Evolutionary conservation across 257 asterid genomes (phyloP).

Genomic region (Plantago ovata): DNA sequence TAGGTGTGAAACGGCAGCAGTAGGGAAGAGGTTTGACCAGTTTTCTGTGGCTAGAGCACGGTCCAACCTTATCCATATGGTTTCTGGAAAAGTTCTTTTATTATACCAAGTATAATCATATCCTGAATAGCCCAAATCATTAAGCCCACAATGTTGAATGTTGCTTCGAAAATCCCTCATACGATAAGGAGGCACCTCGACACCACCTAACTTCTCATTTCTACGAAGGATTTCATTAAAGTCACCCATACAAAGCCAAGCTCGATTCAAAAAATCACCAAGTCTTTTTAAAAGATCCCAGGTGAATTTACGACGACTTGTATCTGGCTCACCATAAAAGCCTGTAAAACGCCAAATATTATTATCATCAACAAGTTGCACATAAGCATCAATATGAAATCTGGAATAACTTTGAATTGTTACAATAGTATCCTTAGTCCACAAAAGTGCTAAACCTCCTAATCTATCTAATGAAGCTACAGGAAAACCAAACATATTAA

Average conservation of each 20-base stretch:
- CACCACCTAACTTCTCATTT: background rate
- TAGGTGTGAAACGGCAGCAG: background rate
- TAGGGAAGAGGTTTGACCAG: too few species aligned
- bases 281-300: background rate
- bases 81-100: too few species aligned
- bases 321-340: background rate
- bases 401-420: background rate
- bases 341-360: background rate
- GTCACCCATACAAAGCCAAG: background rate
- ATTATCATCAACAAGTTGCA: background rate
- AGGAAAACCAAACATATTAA: background rate
- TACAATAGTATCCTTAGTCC: background rate
- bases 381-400: background rate
- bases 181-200: too few species aligned
- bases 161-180: too few species aligned
- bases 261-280: background rate
- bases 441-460: background rate
- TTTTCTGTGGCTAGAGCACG: too few species aligned
- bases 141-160: too few species aligned
- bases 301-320: background rate
- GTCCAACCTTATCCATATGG: too few species aligned
- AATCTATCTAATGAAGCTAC: background rate
- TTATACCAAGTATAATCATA: too few species aligned
- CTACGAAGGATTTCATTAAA: background rate
- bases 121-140: too few species aligned